Evolutionary conservation across 495 filamentous ascomycete species (phyloP).

Genomic region (Aspergillus avenaceus): DNA sequence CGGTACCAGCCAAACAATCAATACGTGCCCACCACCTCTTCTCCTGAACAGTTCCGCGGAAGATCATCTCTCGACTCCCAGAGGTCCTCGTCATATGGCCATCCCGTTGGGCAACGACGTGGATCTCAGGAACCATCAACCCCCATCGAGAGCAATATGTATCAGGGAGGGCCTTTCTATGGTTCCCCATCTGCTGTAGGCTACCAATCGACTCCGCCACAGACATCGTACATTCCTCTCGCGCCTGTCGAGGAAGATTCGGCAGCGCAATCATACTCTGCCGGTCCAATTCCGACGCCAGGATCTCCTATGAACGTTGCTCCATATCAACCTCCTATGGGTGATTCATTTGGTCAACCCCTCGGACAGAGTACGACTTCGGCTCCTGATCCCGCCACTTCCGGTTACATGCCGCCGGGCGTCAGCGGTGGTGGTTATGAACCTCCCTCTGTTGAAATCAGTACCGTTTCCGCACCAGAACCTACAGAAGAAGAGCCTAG

Average conservation of each 20-base stretch:
- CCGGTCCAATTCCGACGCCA: constrained; percentile 10
- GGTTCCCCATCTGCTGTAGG: constrained; percentile 32
- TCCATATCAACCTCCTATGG: constrained; percentile 19
- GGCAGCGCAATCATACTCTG: constrained; percentile 25
- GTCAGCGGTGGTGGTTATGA: constrained; percentile 26
- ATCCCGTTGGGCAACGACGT: constrained; percentile 31
- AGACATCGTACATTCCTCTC: constrained; percentile 45
- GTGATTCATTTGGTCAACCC: constrained; percentile 16
- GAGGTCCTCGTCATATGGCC: constrained; percentile 31
- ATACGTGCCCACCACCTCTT: constrained; percentile 43
- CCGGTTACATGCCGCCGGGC: constrained; percentile 26
- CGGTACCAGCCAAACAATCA: constrained; percentile 59
- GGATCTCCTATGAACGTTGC: constrained; percentile 23
- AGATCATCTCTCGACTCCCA: constrained; percentile 47
- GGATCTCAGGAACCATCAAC: constrained; percentile 38
- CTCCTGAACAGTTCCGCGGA: constrained; percentile 44
- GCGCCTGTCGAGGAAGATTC: constrained; percentile 42
- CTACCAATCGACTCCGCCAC: constrained; percentile 48
- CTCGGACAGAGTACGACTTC: constrained; percentile 1
- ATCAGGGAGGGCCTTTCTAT: constrained; percentile 26
- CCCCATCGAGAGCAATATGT: constrained; percentile 31
- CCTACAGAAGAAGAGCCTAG: constrained; percentile 29
- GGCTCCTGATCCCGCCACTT: constrained; percentile 4
- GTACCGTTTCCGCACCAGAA: constrained; percentile 26
- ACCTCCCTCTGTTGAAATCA: constrained; percentile 31